Evolutionary conservation across 2,329 filamentous ascomycete species (phyloP).

Genomic region (Fusarium nodosum): DNA sequence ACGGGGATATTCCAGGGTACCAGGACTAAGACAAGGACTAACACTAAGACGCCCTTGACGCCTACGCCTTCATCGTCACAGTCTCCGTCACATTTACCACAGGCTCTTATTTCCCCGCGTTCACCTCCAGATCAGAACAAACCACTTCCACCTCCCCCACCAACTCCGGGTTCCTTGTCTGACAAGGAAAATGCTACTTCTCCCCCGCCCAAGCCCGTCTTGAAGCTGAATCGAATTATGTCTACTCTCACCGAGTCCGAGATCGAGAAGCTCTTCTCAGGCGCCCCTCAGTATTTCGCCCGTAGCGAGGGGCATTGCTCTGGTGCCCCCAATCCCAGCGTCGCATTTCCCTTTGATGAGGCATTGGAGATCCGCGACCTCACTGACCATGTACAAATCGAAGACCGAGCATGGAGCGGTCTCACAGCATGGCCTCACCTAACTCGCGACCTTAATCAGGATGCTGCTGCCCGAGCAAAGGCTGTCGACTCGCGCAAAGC

Average conservation of each 20-base stretch:
- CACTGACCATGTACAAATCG: constrained; percentile 74
- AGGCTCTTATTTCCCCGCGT: constrained; percentile 52
- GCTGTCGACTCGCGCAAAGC: constrained; percentile 62
- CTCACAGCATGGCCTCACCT: constrained; percentile 75
- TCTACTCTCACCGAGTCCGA: constrained; percentile 70
- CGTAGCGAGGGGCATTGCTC: constrained; percentile 71
- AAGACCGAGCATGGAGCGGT: constrained; percentile 73
- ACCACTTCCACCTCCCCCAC: constrained; percentile 68
- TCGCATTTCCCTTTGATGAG: constrained; percentile 77
- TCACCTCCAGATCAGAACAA: constrained; percentile 66
- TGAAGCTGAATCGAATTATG: constrained; percentile 71
- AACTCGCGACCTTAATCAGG: constrained; percentile 64
- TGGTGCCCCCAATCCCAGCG: constrained; percentile 71
- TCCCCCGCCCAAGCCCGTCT: constrained; percentile 57
- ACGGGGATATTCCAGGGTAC: constrained; percentile 32
- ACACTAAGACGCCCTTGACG: constrained; percentile 15
- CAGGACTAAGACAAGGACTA: constrained; percentile 26
- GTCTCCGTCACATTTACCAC: constrained; percentile 46
- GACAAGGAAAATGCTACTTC: constrained; percentile 43
- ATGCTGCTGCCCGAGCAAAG: constrained; percentile 59
- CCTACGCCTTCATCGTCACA: constrained; percentile 41
- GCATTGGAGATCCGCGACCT: constrained; percentile 72
- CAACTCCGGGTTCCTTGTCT: constrained; percentile 56
- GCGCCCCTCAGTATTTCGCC: constrained; percentile 79
- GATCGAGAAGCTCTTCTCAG: constrained; percentile 78